These are phyloP conservation scores for Rasamsonia emersonii DNA, from an alignment of 2,329 filamentous ascomycete genomes.

Conservation along the genomic window DNA sequence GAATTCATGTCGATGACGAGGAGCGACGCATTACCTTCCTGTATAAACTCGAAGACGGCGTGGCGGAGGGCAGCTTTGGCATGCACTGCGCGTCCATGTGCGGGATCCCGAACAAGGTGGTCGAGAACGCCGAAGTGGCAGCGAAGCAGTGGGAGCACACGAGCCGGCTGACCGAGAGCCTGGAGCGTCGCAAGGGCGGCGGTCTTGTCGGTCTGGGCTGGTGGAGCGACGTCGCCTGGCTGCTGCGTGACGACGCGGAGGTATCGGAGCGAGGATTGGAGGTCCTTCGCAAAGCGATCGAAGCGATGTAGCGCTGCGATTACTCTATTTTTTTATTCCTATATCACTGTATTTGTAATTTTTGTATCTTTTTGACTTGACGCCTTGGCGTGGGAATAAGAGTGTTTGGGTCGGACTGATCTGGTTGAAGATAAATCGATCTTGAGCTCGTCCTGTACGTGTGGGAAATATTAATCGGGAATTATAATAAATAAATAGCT, in stretches of 20 bases:
- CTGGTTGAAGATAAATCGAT: too few relatives aligned
- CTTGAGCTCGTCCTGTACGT: too few relatives aligned
- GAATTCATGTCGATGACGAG: slow-evolving; percentile 81
- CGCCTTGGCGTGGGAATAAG: too few relatives aligned
- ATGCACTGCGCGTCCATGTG: slow-evolving; percentile 99
- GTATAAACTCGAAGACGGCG: slow-evolving; percentile 86
- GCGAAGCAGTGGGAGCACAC: slow-evolving; percentile 95
- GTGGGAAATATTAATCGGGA: too few relatives aligned
- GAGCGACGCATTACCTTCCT: slow-evolving; percentile 87
- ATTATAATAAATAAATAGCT: too few relatives aligned
- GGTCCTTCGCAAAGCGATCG: slow-evolving; percentile 50
- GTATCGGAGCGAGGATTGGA: slow-evolving; percentile 46
- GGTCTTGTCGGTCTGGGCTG: slow-evolving; percentile 78
- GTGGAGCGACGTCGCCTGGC: slow-evolving; percentile 75
- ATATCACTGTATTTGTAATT: slow-evolving; percentile 1
- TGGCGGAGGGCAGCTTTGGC: slow-evolving; percentile 92
- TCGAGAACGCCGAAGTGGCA: slow-evolving; percentile 78
- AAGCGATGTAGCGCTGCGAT: slow-evolving; percentile 35
- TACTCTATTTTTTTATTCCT: slow-evolving; percentile 1
- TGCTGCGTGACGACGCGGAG: slow-evolving; percentile 49
- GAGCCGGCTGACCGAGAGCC: slow-evolving; percentile 74
- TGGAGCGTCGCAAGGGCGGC: slow-evolving; percentile 70
- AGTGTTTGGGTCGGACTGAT: too few relatives aligned
- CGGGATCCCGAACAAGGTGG: slow-evolving; percentile 73
- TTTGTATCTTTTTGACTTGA: slow-evolving; percentile 1